Evolutionary conservation across 1,139 yeast species (phyloP).

Genomic region (Casaregolazyma suthepensis): DNA sequence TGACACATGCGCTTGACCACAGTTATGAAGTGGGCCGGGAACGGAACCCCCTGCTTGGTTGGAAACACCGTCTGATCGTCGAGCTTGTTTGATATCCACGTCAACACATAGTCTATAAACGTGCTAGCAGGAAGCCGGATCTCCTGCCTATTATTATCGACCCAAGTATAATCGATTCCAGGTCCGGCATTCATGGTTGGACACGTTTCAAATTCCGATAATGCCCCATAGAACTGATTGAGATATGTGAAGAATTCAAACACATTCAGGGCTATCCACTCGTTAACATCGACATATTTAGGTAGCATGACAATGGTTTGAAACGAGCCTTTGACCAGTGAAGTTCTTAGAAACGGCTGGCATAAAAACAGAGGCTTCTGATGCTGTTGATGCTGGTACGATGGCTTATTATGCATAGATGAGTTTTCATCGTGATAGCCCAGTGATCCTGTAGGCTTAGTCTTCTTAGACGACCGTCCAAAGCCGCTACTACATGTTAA

Average conservation of each 20-base stretch:
- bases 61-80: constrained; percentile 90
- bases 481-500: constrained; percentile 44
- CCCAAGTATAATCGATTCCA: constrained; percentile 84
- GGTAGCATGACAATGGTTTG: constrained; percentile 94
- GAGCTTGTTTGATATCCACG: constrained; percentile 84
- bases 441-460: constrained; percentile 16
- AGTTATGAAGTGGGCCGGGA: constrained; percentile 77
- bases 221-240: constrained; percentile 81
- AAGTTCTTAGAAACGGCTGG: constrained; percentile 91
- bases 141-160: constrained; percentile 70
- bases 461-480: constrained; percentile 57
- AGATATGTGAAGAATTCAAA: constrained; percentile 85
- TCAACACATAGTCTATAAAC: constrained; percentile 83
- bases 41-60: constrained; percentile 83
- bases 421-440: constrained; percentile 30
- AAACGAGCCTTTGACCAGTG: constrained; percentile 95
- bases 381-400: constrained; percentile 7
- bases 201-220: constrained; percentile 78
- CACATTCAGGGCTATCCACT: constrained; percentile 91
- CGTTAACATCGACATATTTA: constrained; percentile 87
- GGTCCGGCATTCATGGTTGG: constrained; percentile 98
- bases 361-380: constrained; percentile 64
- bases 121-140: constrained; percentile 87
- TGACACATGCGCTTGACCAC: constrained; percentile 81
- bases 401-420: not conserved